Evolutionary conservation across 768 basidiomycete genomes (phyloP).

Genomic region (Udeniomyces megalosporus): DNA sequence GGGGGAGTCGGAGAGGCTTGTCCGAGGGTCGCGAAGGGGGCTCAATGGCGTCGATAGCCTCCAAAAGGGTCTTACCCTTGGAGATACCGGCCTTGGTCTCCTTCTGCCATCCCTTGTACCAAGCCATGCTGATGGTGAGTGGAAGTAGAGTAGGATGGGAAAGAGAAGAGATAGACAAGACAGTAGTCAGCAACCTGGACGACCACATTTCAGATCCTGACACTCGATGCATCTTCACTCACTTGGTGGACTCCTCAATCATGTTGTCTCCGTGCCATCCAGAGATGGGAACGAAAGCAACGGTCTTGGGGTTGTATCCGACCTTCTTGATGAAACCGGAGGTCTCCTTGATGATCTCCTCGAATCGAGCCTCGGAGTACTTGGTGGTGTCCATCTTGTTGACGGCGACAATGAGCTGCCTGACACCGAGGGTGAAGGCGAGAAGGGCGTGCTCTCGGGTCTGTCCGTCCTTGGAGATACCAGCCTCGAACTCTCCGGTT

Average conservation of each 20-base stretch:
- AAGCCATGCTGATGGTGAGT: conserved; percentile 57
- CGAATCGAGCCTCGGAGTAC: conserved; percentile 99
- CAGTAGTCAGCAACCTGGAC: neutral
- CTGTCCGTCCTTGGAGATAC: conserved; percentile 99
- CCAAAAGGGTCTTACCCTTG: conserved; percentile 99
- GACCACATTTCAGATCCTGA: too few species aligned
- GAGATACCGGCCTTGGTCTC: conserved; percentile 80
- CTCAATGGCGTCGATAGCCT: conserved; percentile 99
- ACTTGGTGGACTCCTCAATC: conserved; percentile 97
- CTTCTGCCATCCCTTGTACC: conserved; percentile 99
- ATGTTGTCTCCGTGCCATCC: conserved; percentile 99
- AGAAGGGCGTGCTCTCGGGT: conserved; percentile 99
- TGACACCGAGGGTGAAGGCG: conserved; percentile 99
- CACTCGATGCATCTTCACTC: too few species aligned
- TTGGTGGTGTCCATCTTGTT: conserved; percentile 99
- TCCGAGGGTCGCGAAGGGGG: conserved; percentile 91
- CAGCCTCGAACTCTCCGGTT: conserved; percentile 99
- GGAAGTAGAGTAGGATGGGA: neutral
- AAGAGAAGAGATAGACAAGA: neutral
- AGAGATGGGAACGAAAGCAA: conserved; percentile 98
- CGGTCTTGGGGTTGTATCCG: conserved; percentile 97
- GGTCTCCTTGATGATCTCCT: conserved; percentile 92
- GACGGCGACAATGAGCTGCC: conserved; percentile 98
- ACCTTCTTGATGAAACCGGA: conserved; percentile 99
- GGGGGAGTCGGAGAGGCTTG: conserved; percentile 99